Evolutionary conservation across 768 basidiomycete species (phyloP).

Genomic region (Daedaleopsis nitida): DNA sequence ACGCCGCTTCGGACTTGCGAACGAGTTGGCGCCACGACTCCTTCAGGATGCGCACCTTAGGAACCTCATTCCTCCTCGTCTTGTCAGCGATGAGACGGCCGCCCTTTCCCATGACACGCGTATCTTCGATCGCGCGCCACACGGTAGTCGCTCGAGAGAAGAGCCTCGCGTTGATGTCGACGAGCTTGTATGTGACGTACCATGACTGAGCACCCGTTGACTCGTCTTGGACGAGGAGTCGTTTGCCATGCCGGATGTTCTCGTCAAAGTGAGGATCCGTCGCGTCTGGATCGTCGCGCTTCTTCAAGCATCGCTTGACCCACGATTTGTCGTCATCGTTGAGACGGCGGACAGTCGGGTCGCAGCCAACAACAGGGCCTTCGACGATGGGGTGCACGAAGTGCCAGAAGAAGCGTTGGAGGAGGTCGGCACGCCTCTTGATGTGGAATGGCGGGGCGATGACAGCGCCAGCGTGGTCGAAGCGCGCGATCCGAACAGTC

Average conservation of each 20-base stretch:
- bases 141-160: conserved; percentile 16
- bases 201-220: not conserved
- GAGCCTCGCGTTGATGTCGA: conserved; percentile 6
- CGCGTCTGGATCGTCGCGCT: not conserved
- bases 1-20: conserved; percentile 2
- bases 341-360: too few relatives aligned
- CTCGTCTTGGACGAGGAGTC: conserved; percentile 3
- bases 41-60: conserved; percentile 10
- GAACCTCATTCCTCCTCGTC: not conserved
- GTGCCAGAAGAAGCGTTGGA: conserved; percentile 14
- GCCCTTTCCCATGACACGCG: not conserved
- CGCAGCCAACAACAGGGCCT: conserved; percentile 6
- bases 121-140: conserved; percentile 17
- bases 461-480: conserved; percentile 10
- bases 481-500: conserved; percentile 7
- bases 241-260: not conserved
- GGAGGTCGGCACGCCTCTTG: not conserved
- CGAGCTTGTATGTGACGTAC: not conserved
- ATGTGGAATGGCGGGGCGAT: conserved; percentile 1
- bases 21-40: conserved; percentile 16
- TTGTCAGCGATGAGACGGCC: too few relatives aligned
- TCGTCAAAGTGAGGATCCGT: not conserved
- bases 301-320: not conserved
- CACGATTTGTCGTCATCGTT: too few relatives aligned
- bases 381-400: conserved; percentile 7